Evolutionary conservation across 1,284 basidiomycete genomes (phyloP).

Genomic region (Volvariella volvacea): DNA sequence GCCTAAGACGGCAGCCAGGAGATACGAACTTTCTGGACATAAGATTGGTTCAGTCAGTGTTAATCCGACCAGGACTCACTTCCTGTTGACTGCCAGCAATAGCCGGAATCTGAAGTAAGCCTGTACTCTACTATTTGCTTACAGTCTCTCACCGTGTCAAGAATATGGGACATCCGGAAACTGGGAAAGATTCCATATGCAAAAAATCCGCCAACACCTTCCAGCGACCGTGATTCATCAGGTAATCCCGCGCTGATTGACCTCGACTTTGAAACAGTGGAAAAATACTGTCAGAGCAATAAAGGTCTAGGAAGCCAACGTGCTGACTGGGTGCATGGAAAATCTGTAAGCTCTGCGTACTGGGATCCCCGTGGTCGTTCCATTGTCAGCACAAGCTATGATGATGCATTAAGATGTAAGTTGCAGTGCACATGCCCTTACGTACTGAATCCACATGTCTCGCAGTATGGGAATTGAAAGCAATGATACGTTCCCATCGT

Average conservation of each 20-base stretch:
- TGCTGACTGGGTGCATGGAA: conserved; percentile 60
- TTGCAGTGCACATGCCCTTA: conserved; percentile 2
- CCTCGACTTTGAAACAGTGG: conserved; percentile 31
- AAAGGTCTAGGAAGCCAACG: conserved; percentile 48
- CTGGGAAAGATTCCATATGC: conserved; percentile 35
- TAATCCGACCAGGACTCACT: conserved; percentile 62
- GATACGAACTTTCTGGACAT: conserved; percentile 59
- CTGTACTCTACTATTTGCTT: not conserved
- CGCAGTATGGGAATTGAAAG: conserved; percentile 63
- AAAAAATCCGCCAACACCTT: conserved; percentile 17
- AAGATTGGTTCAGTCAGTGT: conserved; percentile 75
- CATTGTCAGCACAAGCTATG: conserved; percentile 77
- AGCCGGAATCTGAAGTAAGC: conserved; percentile 58
- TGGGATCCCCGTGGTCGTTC: conserved; percentile 73
- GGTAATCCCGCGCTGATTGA: conserved; percentile 13
- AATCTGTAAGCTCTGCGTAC: conserved; percentile 73
- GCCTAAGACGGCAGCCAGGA: conserved; percentile 43
- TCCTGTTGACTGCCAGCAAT: conserved; percentile 69
- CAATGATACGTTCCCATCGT: conserved; percentile 43
- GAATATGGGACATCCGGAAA: conserved; percentile 74
- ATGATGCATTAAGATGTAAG: conserved; percentile 65
- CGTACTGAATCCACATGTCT: conserved; percentile 3
- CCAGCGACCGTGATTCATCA: conserved; percentile 15
- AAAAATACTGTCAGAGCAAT: conserved; percentile 40
- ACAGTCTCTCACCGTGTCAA: conserved; percentile 19